Base-by-base conservation (phyloP, 352 stramenopile genomes). In the Peronospora destructor region DNA sequence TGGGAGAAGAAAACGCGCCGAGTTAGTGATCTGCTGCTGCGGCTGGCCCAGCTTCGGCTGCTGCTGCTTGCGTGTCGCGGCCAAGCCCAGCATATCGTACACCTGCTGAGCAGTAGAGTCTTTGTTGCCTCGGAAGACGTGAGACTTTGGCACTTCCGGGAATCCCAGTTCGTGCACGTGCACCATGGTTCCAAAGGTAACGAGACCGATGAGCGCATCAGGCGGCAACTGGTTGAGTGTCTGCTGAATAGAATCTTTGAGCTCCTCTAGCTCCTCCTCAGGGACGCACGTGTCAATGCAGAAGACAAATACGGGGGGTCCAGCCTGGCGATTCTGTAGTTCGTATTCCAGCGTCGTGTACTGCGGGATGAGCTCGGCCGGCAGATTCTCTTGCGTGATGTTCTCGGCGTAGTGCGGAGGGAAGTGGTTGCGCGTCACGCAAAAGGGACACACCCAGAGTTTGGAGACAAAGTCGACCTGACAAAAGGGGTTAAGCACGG, bases 321-420 rank as follows among this genome's bases (percentile, higher is more conserved):
- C 92, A 13, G 84, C 84, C 55, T 92, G 71, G 17, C 81, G 80
- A 56, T 87, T 85, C 61, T 97, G 95, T 40, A 98, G 75, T 64
- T 98, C 94, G 71, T 99, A 99, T 71, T 99, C 97, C 21, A 98
- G 88, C 33, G 96, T 99, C n/a, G 92, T 97, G 73, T 97, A 99
- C 71, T 99, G 92, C 33, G 96, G 95, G 64, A 99, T 98, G 6
- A 99, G 84, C 69, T 99, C 97, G 6, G 97, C 96, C 2, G 97
- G 97, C 21, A 99, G 73, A 69, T 98, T 99, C 14, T 91, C 92
- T 70, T 99, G 95, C 33, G 92, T 97, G 61, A 99, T 98, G 66
- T 98, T 97, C 60, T 98, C 91, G 2, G 90, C 82, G 44, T 91
- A 94, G 56, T 91, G 85, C 49, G 82, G 84, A 19, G 85, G 97